Evolutionary conservation across 148 eudicot species (phyloP), one percentile per base, ranked within the genome.

Genomic region (Suaeda aralocaspica): DNA sequence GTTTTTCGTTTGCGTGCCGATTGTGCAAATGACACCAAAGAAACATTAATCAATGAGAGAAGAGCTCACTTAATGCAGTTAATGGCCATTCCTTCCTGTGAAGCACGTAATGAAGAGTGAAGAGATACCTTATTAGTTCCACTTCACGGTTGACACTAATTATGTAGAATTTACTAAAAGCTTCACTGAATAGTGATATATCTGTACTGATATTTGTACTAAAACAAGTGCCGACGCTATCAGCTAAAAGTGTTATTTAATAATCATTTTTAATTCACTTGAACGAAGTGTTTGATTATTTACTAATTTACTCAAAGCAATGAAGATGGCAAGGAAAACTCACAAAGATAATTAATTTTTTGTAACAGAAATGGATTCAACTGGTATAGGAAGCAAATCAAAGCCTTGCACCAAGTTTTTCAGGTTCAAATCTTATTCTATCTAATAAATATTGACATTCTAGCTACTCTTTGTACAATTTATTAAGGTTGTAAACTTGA

Each of bases 321-420:
- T 3, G 33, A 56, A 75, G 48, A n/a, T n/a, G n/a, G 61, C 49
- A 74, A 69, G 29, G 62, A 76, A 74, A 80, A 87, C 86, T 74
- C 76, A 73, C 59, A 73, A 71, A 82, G 77, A 68, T 73, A 82
- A 84, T 81, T 82, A 86, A 88, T 88, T 76, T 84, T 68, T 79
- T 89, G 84, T 59, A 87, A 92, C 97, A 89, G 97, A 92, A 82
- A 76, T 72, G 86, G 97, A 92, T 59, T 83, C 96, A 82, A 84
- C 79, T 85, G 97, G 95, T 84, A 77, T 89, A 89, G 95, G 97
- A 85, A 85, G 89, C 97, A 92, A 92, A 89, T 78, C 85, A 83
- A 89, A 89, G 97, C 95, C 95, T 72, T 92, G 97, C 90, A 89
- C 90, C 85, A 92, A 92, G 84, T 92, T 89, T 78, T 80, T 77